Conservation (phyloP, 179 eudicot genomes). For the Amaranthus tricolor region DNA sequence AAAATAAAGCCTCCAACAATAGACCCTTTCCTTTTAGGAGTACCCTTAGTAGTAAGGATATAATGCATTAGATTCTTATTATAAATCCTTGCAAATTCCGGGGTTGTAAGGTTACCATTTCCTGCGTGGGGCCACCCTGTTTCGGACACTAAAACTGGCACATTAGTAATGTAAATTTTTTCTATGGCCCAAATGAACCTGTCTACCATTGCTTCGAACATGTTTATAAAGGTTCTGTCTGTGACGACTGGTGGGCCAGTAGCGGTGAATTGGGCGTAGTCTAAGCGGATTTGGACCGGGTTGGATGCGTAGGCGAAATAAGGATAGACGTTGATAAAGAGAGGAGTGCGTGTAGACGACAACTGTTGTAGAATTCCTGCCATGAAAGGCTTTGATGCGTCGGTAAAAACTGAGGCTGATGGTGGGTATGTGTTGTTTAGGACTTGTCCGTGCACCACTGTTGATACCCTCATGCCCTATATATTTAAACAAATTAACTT, state of each 20-base stretch:
- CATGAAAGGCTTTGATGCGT: not conserved
- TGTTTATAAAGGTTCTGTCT: constrained; percentile 19
- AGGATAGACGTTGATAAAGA: constrained; percentile 31
- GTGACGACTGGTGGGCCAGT: constrained; percentile 9
- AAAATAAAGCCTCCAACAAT: not conserved
- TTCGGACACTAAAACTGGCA: constrained; percentile 27
- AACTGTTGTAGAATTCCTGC: not conserved
- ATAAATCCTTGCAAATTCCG: constrained; percentile 30
- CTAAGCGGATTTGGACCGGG: constrained; percentile 18
- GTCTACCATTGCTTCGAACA: constrained; percentile 36
- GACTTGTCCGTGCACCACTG: constrained; percentile 14
- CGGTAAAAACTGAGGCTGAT: constrained; percentile 21
- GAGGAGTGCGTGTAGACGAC: not conserved
- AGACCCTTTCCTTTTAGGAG: not conserved
- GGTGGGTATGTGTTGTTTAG: constrained; percentile 32
- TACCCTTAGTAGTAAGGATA: not conserved
- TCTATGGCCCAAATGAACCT: constrained; percentile 27
- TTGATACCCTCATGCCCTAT: constrained; percentile 19
- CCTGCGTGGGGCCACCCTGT: constrained; percentile 40
- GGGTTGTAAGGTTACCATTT: constrained; percentile 27
- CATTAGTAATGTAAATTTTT: constrained; percentile 16
- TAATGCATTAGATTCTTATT: constrained; percentile 26
- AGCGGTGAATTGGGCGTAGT: constrained; percentile 30
- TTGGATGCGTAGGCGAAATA: constrained; percentile 35
- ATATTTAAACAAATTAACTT: no score